These are phyloP conservation scores for Fusarium sp. DNA, from an alignment of 2,329 filamentous ascomycete species.

Conservation along the genomic window DNA sequence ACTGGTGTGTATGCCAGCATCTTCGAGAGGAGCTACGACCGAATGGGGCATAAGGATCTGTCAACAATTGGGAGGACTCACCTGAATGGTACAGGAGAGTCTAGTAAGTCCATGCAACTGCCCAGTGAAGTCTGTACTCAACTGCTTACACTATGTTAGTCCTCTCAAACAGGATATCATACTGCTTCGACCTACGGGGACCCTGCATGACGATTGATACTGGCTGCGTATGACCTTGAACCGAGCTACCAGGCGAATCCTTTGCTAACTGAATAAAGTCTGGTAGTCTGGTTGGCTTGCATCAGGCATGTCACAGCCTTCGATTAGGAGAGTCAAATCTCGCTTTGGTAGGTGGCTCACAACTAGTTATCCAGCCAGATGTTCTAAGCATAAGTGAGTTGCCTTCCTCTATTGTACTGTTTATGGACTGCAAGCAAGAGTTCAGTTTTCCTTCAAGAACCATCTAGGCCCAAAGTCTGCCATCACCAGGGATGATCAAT, in stretches of 20 bases:
- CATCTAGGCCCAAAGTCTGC: too few relatives aligned
- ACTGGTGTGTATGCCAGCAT: constrained; percentile 16
- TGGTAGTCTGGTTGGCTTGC: constrained; percentile 1
- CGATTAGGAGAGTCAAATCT: constrained; percentile 6
- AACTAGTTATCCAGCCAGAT: constrained; percentile 12
- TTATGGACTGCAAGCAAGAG: accelerated
- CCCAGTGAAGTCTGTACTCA: accelerated
- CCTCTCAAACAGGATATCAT: constrained; percentile 9
- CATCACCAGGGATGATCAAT: accelerated
- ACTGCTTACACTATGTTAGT: background rate
- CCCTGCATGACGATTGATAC: constrained; percentile 15
- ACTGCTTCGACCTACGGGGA: constrained; percentile 13
- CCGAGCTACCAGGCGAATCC: accelerated
- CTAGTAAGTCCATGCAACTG: background rate
- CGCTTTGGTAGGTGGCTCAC: constrained; percentile 12
- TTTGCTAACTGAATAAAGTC: background rate
- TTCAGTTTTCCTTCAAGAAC: too few relatives aligned
- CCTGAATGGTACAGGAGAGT: constrained; percentile 9
- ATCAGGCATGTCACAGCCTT: constrained; percentile 11
- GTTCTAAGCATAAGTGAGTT: constrained; percentile 11
- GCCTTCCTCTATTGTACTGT: accelerated
- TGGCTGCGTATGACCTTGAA: constrained; percentile 1
- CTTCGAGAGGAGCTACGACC: constrained; percentile 16
- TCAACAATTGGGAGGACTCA: constrained; percentile 10
- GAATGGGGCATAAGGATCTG: constrained; percentile 13